Base-by-base conservation (phyloP, 179 eudicot genomes). In the Spergularia azorica region DNA sequence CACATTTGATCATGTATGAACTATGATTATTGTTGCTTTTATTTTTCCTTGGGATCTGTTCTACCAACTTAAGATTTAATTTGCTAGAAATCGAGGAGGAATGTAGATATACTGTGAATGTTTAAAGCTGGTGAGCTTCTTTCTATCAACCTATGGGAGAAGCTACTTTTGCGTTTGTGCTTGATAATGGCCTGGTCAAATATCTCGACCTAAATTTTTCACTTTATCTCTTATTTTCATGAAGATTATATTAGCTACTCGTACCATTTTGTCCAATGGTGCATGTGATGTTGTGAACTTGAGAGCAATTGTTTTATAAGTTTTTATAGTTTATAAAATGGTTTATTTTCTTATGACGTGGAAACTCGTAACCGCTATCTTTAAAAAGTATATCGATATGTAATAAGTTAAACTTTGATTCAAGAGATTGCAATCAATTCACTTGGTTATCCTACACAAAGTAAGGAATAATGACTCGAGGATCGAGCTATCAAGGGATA, bases 141-240 rank as follows among this genome's bases (percentile, higher is more conserved):
- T 80, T 71, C 1, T 76, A 76, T 59, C 77, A 72, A 74, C 78
- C 18, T 38, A 68, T 41, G 17, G 41, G 15, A 70, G 60, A 10
- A 36, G 51, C 12, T 73, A 26, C 81, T 77, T 73, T 81, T 81
- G 73, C 72, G 26, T 72, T 68, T 46, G 43, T 64, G 62, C 48
- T 32, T 70, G 55, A 11, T 70, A 77, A 54, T 68, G 78, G 41
- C 36, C 1, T 74, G 76, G 84, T 77, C 78, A 78, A 78, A 72
- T 18, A 60, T 56, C 56, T 78, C 72, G 26, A 73, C 48, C 46
- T 72, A 77, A 13, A 67, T 76, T 61, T n/a, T 63, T 13, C 26
- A 70, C 76, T 74, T 70, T 78, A 48, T 74, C 82, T 77, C 78
- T 63, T 78, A 74, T 58, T 81, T 81, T 69, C 43, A 77, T 73